Base-by-base conservation (phyloP, 225 moss, liverwort and hornwort species). In the Polytrichum formosum region DNA sequence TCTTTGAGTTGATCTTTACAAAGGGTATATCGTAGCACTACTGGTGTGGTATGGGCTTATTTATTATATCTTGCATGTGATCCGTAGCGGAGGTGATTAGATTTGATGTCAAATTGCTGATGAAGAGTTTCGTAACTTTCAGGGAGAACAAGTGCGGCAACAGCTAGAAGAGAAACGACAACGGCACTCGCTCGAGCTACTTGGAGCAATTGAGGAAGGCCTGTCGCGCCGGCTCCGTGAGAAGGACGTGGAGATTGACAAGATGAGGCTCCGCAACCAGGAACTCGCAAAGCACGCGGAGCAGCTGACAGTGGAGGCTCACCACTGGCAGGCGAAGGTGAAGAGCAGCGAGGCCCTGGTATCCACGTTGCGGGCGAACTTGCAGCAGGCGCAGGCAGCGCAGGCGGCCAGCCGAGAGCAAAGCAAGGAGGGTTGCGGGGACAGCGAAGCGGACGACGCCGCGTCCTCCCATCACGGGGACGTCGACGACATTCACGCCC, bases 391-490 rank as follows among this genome's bases (percentile, higher is more conserved):
- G 13, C 87, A 87, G 63, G 81, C 79, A 7, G 87, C 81, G 10
- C 87, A 87, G 60, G 81, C 79, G 5, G 70, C 84, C 28, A 84
- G 89, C 76, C 79, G 83, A 71, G 89, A 90, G 60, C 83, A 87
- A 58, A 84, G 86, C 61, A 86, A 86, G 81, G 86, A 90, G 66
- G 90, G 90, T 17, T 90, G 90, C 55, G 90, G 90, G 13, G 90
- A 90, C 19, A 90, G 90, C 53, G 90, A 90, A 75, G 90, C 83
- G 1, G 90, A 90, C 27, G 90, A 90, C 56, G 90, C 90, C 2
- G 90, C 86, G 0, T 90, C 90, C 13, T 90, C 90, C 2, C 90
- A 90, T 55, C 84, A 82, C 46, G 90, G 80, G 3, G 81, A 86
- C 61, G 55, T 75, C 10, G 86, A 81, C 16, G 82, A 86, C 67